Evolutionary conservation across 805 yeast genomes (phyloP), one percentile per base, ranked within the genome.

Genomic region (Candida pini): DNA sequence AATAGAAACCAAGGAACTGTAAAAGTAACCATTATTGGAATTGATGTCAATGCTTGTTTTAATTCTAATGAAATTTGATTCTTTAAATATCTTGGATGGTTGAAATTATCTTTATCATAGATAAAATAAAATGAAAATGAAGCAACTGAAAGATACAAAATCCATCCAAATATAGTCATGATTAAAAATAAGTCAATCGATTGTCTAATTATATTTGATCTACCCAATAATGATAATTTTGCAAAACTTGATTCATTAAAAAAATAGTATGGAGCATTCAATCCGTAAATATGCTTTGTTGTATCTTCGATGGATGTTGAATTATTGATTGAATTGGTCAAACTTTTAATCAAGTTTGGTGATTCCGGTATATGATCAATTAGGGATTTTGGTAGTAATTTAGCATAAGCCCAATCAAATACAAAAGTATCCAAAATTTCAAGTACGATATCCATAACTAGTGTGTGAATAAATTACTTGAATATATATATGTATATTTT

Each of bases 21-120:
- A 46, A 85, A 68, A 20, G 72, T 34, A 15, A 92, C 92, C 98
- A 92, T 92, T 14, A 68, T 56, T 20, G 98, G 98, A 46, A 92
- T 88, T 12, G 97, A 81, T 14, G 81, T 62, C 40, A 75, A 44
- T 0, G 96, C 96, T 54, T 78, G 81, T 43, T 71, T 63, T 43
- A 90, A 83, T 58, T 92, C 98, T 54, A 86, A 64, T 5, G 73
- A 63, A 75, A 92, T 78, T 66, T 92, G 98, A 64, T 92, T 90
- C 59, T 92, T 92, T 62, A 92, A 71, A 61, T 85, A 90, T 58
- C 96, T 75, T 40, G 98, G 98, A 60, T 92, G 98, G 63, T 90
- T 86, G 72, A 90, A 87, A 39, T 87, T 85, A 35, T 79, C 78
- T 55, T 80, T 82, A 62, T 92, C 97, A 56, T 86, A 92, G 17